Evolutionary conservation across 108 stramenopile genomes (phyloP).

Genomic region (Cyclostephanos tholiformis): DNA sequence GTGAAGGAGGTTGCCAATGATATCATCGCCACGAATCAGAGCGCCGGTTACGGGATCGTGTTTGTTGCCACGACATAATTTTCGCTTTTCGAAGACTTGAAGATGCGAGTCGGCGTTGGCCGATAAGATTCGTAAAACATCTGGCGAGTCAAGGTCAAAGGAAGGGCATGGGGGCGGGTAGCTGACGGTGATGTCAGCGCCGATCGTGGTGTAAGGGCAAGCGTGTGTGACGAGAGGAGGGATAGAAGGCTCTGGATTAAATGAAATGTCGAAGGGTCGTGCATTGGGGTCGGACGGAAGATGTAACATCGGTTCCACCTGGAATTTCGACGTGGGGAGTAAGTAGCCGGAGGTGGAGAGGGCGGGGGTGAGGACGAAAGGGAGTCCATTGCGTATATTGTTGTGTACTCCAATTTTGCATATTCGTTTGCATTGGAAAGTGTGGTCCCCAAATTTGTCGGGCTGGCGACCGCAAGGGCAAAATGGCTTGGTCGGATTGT

Average conservation of each 20-base stretch:
- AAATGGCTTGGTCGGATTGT: too few relatives aligned
- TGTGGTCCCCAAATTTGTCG: too few relatives aligned
- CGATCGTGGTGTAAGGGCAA: not conserved
- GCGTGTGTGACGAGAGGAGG: not conserved
- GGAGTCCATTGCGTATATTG: not conserved
- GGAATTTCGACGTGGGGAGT: too few relatives aligned
- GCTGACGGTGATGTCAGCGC: not conserved
- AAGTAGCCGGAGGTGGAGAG: too few relatives aligned
- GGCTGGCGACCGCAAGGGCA: too few relatives aligned
- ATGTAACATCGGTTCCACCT: too few relatives aligned
- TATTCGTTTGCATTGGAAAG: too few relatives aligned
- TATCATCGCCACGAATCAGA: not conserved
- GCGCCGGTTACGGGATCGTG: not conserved
- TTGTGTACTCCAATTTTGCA: conserved; percentile 3
- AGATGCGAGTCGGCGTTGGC: conserved; percentile 14
- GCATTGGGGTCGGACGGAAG: too few relatives aligned
- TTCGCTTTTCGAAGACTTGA: not conserved
- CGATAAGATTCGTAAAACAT: not conserved
- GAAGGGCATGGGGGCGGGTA: not conserved
- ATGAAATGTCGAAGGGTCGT: too few relatives aligned
- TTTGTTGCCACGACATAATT: not conserved
- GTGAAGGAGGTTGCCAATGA: not conserved
- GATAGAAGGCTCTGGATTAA: not conserved
- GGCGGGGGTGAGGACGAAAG: too few relatives aligned
- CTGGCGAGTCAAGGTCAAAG: not conserved